Conservation (phyloP, 345 rosid genomes). For the Eucalyptus grandis region DNA sequence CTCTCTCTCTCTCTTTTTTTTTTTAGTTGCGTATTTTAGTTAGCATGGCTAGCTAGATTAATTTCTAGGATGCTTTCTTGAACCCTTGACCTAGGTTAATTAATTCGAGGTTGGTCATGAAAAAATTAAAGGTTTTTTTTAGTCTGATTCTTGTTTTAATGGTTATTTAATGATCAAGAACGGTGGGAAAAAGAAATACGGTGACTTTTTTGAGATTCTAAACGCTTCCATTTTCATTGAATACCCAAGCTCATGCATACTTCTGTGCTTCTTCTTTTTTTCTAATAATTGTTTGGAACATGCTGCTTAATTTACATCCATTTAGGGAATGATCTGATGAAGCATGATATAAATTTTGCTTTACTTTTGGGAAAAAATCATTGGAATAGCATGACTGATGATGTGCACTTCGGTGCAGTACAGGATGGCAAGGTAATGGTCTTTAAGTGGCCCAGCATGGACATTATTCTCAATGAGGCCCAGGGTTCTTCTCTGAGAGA, state of each 20-base stretch:
- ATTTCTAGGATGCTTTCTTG: not conserved
- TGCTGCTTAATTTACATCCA: not conserved
- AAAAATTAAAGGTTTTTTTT: not conserved
- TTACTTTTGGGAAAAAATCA: not conserved
- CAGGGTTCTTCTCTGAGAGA: slow-evolving; percentile 52
- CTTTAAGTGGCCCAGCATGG: slow-evolving; percentile 93
- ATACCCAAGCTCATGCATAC: not conserved
- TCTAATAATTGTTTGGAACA: not conserved
- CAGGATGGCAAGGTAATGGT: slow-evolving; percentile 89
- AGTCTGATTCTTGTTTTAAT: not conserved
- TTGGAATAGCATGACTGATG: slow-evolving; percentile 10
- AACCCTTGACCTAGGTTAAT: not conserved
- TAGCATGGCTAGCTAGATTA: not conserved
- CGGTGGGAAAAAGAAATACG: not conserved
- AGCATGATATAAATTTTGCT: not conserved
- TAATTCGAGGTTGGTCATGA: not conserved
- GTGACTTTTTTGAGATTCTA: not conserved
- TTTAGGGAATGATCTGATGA: not conserved
- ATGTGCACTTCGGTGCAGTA: slow-evolving; percentile 44
- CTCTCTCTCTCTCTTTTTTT: too few species aligned
- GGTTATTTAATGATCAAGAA: not conserved
- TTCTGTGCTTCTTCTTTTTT: not conserved
- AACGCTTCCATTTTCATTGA: not conserved
- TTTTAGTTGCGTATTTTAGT: not conserved
- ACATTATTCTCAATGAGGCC: slow-evolving; percentile 39